Evolutionary conservation across 2,329 filamentous ascomycete species (phyloP).

Genomic region (Colletotrichum trifolii): DNA sequence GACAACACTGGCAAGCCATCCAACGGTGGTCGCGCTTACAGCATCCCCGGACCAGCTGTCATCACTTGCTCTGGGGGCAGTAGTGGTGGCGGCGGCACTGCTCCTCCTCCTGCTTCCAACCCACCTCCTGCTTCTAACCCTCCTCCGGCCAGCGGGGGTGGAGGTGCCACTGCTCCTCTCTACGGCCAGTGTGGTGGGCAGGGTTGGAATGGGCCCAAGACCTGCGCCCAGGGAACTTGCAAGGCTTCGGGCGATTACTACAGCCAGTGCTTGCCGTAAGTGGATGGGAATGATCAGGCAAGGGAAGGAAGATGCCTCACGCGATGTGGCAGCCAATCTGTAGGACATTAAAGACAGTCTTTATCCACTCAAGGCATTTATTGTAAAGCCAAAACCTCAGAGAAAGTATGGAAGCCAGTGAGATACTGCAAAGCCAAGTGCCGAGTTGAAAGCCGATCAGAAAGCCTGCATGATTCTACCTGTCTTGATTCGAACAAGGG

Average conservation of each 20-base stretch:
- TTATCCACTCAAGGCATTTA: not conserved
- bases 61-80: conserved; percentile 27
- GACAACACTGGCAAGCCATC: conserved; percentile 43
- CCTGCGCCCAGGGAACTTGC: conserved; percentile 43
- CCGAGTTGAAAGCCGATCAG: not conserved
- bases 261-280: conserved; percentile 42
- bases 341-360: not conserved
- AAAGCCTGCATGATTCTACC: not conserved
- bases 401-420: not conserved
- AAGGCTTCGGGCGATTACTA: conserved; percentile 42
- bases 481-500: not conserved
- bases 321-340: too few relatives aligned
- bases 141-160: conserved; percentile 22
- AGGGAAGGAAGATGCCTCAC: too few relatives aligned
- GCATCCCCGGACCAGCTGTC: conserved; percentile 47
- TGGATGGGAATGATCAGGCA: not conserved
- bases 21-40: conserved; percentile 44
- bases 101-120: conserved; percentile 20
- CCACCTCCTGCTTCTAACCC: conserved; percentile 22
- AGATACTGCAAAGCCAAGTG: not conserved
- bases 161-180: conserved; percentile 29
- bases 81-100: conserved; percentile 7
- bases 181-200: conserved; percentile 42
- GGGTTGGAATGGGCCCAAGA: conserved; percentile 42
- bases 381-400: not conserved